Evolutionary conservation across 225 moss, liverwort and hornwort species (phyloP).

Genomic region (Polytrichum formosum): DNA sequence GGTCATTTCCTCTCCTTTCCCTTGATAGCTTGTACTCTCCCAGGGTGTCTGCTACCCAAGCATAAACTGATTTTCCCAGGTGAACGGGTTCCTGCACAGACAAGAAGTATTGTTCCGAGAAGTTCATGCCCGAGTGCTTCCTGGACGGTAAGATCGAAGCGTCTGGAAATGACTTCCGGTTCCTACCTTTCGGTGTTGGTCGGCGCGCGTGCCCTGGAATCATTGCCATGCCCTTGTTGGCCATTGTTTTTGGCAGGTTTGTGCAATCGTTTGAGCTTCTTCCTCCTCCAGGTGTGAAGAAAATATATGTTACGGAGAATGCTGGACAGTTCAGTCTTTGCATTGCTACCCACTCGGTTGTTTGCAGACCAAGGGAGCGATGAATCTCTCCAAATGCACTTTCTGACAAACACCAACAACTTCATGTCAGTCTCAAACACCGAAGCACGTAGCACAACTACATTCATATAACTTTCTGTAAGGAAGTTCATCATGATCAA

Average conservation of each 20-base stretch:
- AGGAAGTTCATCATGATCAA: too few species aligned
- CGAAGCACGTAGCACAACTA: too few species aligned
- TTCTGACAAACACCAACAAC: too few species aligned
- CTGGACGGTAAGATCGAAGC: constrained; percentile 49
- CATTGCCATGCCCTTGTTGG: constrained; percentile 58
- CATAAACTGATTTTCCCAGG: too few species aligned
- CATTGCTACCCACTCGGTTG: constrained; percentile 51
- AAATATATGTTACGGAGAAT: constrained; percentile 42
- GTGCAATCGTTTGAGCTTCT: constrained; percentile 51
- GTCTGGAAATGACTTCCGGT: constrained; percentile 53
- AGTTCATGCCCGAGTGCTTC: constrained; percentile 63
- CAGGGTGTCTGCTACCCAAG: too few species aligned
- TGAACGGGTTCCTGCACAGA: too few species aligned
- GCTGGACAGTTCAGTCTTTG: constrained; percentile 70
- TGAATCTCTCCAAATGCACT: too few species aligned
- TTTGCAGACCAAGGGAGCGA: constrained; percentile 26
- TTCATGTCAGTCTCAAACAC: too few species aligned
- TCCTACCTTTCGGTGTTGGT: constrained; percentile 56
- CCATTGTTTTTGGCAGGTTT: constrained; percentile 51
- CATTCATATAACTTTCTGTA: too few species aligned
- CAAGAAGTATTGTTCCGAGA: too few species aligned
- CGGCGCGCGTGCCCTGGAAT: constrained; percentile 60
- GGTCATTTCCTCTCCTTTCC: too few species aligned
- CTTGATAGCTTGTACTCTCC: too few species aligned
- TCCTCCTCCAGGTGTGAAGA: constrained; percentile 35